phyloP scores from a whole-genome alignment of 2,329 filamentous ascomycete species.

The Hypoxylon sp. region DNA sequence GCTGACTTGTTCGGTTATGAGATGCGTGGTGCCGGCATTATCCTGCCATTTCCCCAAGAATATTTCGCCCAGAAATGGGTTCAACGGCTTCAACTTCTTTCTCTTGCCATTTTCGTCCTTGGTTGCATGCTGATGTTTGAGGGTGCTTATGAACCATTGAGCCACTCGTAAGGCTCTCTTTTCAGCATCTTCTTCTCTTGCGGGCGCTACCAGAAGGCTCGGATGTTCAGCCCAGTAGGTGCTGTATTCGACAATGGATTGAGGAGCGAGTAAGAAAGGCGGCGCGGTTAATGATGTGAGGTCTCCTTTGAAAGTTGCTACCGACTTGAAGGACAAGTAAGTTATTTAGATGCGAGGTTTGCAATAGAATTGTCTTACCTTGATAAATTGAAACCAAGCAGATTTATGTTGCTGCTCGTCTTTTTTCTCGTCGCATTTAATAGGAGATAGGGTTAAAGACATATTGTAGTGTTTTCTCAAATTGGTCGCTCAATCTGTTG shows the following conservation, averaged over 20 bases:
- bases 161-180: conserved; percentile 88
- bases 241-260: conserved; percentile 81
- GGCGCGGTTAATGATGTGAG: conserved; percentile 82
- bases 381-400: conserved; percentile 45
- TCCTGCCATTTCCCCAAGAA: conserved; percentile 94
- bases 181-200: conserved; percentile 78
- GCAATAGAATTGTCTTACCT: conserved; percentile 29
- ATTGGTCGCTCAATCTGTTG: too few relatives aligned
- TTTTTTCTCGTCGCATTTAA: conserved; percentile 38
- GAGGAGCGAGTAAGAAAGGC: conserved; percentile 82
- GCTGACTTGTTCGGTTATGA: conserved; percentile 93
- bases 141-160: conserved; percentile 93
- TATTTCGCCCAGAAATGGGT: conserved; percentile 94
- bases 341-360: not conserved
- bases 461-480: too few relatives aligned
- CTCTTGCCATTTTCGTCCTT: conserved; percentile 82
- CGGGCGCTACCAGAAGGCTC: conserved; percentile 80
- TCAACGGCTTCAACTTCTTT: conserved; percentile 92
- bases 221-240: conserved; percentile 86
- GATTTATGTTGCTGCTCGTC: conserved; percentile 41
- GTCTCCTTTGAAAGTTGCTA: conserved; percentile 84
- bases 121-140: conserved; percentile 84
- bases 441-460: conserved; percentile 27
- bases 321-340: conserved; percentile 59
- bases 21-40: conserved; percentile 78